Evolutionary conservation across 2,329 filamentous ascomycete species (phyloP), one percentile per base, ranked within the genome.

Genomic region (Dactylella cylindrospora): DNA sequence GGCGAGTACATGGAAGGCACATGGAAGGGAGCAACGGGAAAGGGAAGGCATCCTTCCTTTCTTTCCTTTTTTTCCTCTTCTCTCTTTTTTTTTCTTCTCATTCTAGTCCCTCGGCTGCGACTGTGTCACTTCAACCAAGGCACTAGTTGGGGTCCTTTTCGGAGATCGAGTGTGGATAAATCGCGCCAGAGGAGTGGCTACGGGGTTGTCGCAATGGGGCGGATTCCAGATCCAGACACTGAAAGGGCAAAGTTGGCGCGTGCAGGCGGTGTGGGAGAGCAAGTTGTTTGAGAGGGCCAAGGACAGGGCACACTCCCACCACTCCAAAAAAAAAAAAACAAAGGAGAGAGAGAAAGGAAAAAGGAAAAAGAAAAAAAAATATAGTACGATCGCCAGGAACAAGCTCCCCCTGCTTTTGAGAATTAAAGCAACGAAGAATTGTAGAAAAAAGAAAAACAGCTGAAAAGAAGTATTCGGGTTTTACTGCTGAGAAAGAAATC

Each of bases 1-100:
- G 54, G 54, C 54, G 46, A 61, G 54, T 38, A 25, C 46, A 52
- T 47, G 54, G 52, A 41, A 51, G 55, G 53, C 55, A 61, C 55
- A 61, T 61, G 55, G 54, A 43, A 60, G 40, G 55, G 46, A 52
- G 35, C 31, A 53, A 38, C 55, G 47, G 47, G 40, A 51, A 51
- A 26, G 39, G 19, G 40, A 33, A 7, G n/a, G n/a, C n/a, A n/a
- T n/a, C n/a, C n/a, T n/a, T n/a, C n/a, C n/a, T n/a, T n/a, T n/a
- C n/a, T n/a, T n/a, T n/a, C n/a, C n/a, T n/a, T n/a, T 7, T 17
- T 19, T 23, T 31, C 15, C 15, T 45, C 45, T 59, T 35, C 32
- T 38, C 22, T 15, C 25, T 46, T 39, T 60, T 52, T 60, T n/a
- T 32, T 26, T 26, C 36, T 3, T 39, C 35, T 38, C 25, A 47